A percentile compares a stretch with the other conserved stretches of the same genome.
These are phyloP conservation scores for Ilex aquifolium DNA, from an alignment of 257 asterid genomes.

Conservation along the genomic window DNA sequence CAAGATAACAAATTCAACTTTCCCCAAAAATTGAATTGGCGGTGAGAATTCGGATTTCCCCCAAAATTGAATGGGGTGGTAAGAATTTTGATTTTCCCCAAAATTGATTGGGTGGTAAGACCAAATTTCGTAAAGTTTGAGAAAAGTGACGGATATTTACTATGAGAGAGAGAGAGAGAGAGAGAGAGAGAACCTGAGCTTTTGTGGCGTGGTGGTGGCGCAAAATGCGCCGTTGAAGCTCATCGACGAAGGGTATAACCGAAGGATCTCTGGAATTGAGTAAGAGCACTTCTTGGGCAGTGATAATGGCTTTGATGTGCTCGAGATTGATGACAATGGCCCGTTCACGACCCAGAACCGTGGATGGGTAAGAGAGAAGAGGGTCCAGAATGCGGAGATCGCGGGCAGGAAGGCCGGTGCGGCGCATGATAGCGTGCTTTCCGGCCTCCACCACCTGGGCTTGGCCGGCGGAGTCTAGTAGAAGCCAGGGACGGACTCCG, in stretches of 20 bases:
- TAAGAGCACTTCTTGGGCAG: slow-evolving; percentile 80
- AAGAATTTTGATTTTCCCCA: too few relatives aligned
- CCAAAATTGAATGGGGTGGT: too few relatives aligned
- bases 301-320: slow-evolving; percentile 91
- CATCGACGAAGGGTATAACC: slow-evolving; percentile 77
- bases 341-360: slow-evolving; percentile 87
- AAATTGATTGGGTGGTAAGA: too few relatives aligned
- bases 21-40: too few relatives aligned
- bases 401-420: slow-evolving; percentile 95
- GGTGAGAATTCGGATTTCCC: too few relatives aligned
- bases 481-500: slow-evolving; percentile 84
- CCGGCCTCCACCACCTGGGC: slow-evolving; percentile 84
- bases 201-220: slow-evolving; percentile 74
- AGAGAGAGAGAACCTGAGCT: slow-evolving; percentile 47
- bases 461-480: slow-evolving; percentile 78
- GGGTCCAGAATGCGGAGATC: slow-evolving; percentile 95
- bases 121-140: too few relatives aligned
- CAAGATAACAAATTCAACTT: too few relatives aligned
- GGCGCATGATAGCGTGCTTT: slow-evolving; percentile 89
- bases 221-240: slow-evolving; percentile 66
- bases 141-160: too few relatives aligned
- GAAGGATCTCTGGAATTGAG: slow-evolving; percentile 89
- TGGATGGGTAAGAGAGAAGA: slow-evolving; percentile 74
- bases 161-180: too few relatives aligned
- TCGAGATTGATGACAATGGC: slow-evolving; percentile 92